Evolutionary conservation across 2,329 filamentous ascomycete species (phyloP), one percentile per base, ranked within the genome.

Genomic region (Arthrobotrys conoides): DNA sequence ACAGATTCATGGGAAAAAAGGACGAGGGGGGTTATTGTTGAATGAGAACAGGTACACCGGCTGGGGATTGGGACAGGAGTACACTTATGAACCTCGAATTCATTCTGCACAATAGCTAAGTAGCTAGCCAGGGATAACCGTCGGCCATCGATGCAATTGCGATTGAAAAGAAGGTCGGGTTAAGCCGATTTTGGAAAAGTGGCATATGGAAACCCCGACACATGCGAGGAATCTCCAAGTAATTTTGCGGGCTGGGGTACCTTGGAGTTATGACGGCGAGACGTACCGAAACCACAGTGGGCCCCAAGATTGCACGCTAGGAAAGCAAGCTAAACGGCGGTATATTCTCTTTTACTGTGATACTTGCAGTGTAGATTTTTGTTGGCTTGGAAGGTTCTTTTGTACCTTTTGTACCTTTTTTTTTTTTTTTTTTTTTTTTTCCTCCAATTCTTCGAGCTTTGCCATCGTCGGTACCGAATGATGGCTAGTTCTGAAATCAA

Each of bases 251-350:
- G 64, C 71, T 76, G 55, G 71, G 71, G 48, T 69, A 46, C 44
- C 71, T 46, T 59, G 59, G 33, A 48, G 71, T 49, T 59, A 59
- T 71, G 66, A 67, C 73, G 73, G 73, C 73, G 73, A 77, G 73
- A 71, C 73, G 73, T 77, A 77, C 73, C 73, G 73, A 77, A 77
- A 77, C 61, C 44, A 63, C 18, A 61, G 57, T 24, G 44, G 18
- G 18, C n/a, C 36, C 16, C n/a, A 38, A 38, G 59, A 57, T 57
- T 57, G 20, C 38, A 67, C 70, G 70, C 70, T 73, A 73, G 44
- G 18, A 20, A 46, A 46, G 5, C 27, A n/a, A 63, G 22, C 51
- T 22, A 16, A 55, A 55, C 1, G 27, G 16, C 4, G 22, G 18
- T 24, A 51, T 59, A 59, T 20, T 20, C 14, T 46, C 18, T 16